phyloP scores from a whole-genome alignment of 108 stramenopile species.

The Cyclotella kingstonii region DNA sequence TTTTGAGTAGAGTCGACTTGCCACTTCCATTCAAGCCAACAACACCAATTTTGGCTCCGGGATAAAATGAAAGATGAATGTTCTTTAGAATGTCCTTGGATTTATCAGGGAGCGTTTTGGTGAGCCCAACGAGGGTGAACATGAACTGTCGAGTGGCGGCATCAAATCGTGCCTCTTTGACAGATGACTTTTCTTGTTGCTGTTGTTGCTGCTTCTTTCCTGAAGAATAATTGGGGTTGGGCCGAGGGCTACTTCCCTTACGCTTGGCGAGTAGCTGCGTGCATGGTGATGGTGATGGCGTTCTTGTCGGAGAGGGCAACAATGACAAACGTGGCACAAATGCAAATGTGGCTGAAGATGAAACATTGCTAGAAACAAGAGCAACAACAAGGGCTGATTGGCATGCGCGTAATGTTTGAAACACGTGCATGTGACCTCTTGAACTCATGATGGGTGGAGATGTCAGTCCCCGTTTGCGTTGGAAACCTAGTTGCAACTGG shows the following conservation, averaged over 20 bases:
- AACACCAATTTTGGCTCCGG: constrained; percentile 91
- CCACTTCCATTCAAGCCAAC: constrained; percentile 90
- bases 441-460: too few species aligned
- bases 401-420: too few species aligned
- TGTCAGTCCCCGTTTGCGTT: too few species aligned
- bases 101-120: constrained; percentile 84
- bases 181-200: constrained; percentile 77
- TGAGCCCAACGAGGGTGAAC: constrained; percentile 79
- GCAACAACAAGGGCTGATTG: too few species aligned
- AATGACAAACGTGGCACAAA: too few species aligned
- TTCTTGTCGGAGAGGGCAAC: too few species aligned
- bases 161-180: constrained; percentile 83
- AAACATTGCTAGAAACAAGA: too few species aligned
- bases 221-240: constrained; percentile 34
- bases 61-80: constrained; percentile 86
- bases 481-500: too few species aligned
- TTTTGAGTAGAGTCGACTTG: constrained; percentile 80
- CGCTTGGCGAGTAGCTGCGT: constrained; percentile 2
- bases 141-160: constrained; percentile 87
- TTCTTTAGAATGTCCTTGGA: constrained; percentile 84
- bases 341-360: too few species aligned
- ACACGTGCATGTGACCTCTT: too few species aligned
- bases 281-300: too few species aligned
- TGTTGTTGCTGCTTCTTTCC: constrained; percentile 34
- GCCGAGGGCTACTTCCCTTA: constrained; percentile 24